These are phyloP conservation scores for Clarireedia sp. DNA, from an alignment of 2,329 filamentous ascomycete genomes.

Conservation along the genomic window DNA sequence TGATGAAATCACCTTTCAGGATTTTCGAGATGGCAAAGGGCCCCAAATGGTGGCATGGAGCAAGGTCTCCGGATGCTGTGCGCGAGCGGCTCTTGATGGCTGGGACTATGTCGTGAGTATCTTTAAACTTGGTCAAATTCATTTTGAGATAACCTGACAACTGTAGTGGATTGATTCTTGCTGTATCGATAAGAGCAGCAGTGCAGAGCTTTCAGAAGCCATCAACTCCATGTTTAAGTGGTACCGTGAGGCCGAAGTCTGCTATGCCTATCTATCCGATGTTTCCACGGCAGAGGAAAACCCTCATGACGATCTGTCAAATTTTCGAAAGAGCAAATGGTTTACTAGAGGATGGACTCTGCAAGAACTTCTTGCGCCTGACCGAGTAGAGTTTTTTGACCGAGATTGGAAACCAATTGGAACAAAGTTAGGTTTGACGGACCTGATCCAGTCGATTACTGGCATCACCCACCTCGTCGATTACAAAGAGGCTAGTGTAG, in stretches of 20 bases:
- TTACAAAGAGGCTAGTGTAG: neutral
- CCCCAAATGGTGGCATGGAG: slow-evolving; percentile 9
- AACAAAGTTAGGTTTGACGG: neutral
- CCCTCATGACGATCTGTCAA: neutral
- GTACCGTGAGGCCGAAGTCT: slow-evolving; percentile 13
- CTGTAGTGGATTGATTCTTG: slow-evolving; percentile 15
- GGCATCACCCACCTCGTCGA: neutral
- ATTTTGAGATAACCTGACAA: too few species aligned
- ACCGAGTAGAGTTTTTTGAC: neutral
- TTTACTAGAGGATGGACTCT: slow-evolving; percentile 3
- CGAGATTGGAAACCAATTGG: neutral
- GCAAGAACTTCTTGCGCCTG: neutral
- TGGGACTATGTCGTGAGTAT: neutral
- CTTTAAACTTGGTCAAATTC: too few species aligned
- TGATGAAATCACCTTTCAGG: slow-evolving; percentile 5
- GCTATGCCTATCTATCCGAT: slow-evolving; percentile 16
- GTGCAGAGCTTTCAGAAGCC: slow-evolving; percentile 12
- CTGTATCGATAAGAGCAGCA: slow-evolving; percentile 16
- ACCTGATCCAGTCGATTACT: neutral
- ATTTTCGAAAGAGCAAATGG: neutral
- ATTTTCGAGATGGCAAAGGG: slow-evolving; percentile 6
- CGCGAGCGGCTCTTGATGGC: slow-evolving; percentile 12
- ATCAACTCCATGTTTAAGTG: slow-evolving; percentile 17
- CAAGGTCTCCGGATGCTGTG: slow-evolving; percentile 14
- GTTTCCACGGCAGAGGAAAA: slow-evolving; percentile 16